Evolutionary conservation across 495 filamentous ascomycete genomes (phyloP), one percentile per base, ranked within the genome.

Genomic region (Cercophora scortea): DNA sequence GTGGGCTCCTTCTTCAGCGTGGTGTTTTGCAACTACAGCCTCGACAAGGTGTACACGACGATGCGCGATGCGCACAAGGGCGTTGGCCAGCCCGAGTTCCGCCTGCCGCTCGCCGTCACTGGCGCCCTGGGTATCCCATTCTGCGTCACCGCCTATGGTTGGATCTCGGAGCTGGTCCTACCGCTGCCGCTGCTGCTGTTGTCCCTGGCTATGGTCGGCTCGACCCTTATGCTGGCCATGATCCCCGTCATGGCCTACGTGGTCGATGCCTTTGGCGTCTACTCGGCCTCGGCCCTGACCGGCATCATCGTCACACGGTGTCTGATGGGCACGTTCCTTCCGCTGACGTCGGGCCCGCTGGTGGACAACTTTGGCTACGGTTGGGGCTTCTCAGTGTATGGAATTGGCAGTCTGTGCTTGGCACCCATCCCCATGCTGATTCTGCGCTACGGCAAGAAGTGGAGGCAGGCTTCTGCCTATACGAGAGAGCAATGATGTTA

Each of bases 221-320:
- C 58, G 0, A 48, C 60, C 2, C 63, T 68, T 15, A 70, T 78
- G 51, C 45, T 79, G 9, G 68, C 67, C 11, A 60, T 73, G 42
- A 61, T 83, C 15, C 76, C 80, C 0, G 47, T 82, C 19, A 69
- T 69, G 56, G 68, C 77, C 0, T 83, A 81, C 49, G 66, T 83
- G 8, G 79, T 81, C 0, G 80, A 83, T 53, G 77, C 79, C 0
- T 83, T 78, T 53, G 74, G 76, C 0, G 48, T 79, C 11, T 80
- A 76, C 56, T 70, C 75, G 6, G 79, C 80, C 0, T 78, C 73
- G 13, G 80, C 79, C 3, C 70, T 81, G 71, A 82, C 80, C 2
- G 73, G 72, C 0, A 61, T 80, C 25, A 75, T 82, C 36, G 74
- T 83, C 19, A 64, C 66, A 17, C 62, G 80, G 32, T 82, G 78